Conservation (phyloP, 495 filamentous ascomycete genomes). For the Pseudoneurospora amorphoporcata region DNA sequence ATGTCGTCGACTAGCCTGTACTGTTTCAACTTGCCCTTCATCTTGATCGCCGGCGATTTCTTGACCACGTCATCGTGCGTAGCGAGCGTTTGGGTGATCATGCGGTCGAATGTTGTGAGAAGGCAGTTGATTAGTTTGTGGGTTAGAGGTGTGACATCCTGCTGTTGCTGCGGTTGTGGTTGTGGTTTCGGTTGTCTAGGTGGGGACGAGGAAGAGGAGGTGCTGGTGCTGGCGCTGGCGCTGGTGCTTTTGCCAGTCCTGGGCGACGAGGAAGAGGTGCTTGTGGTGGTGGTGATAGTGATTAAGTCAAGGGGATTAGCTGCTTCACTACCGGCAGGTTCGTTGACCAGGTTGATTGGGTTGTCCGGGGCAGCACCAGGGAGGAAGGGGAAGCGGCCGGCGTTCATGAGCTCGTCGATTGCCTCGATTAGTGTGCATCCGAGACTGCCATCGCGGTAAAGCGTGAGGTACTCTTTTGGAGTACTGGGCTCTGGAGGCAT, state of each 20-base stretch:
- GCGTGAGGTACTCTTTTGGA: neutral
- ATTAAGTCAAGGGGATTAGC: neutral
- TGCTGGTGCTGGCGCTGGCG: neutral
- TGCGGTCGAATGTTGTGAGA: neutral
- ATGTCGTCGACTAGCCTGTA: neutral
- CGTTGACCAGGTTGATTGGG: neutral
- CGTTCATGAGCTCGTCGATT: neutral
- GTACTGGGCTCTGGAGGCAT: neutral
- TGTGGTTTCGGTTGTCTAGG: neutral
- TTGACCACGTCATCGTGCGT: neutral
- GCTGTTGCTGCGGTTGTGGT: neutral
- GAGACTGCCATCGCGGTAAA: constrained; percentile 2
- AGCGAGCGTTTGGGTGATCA: neutral
- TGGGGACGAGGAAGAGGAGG: neutral
- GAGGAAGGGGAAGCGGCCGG: neutral
- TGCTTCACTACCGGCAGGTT: neutral
- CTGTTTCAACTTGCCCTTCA: neutral
- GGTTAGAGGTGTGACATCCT: neutral
- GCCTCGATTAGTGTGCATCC: neutral
- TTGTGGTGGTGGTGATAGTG: neutral
- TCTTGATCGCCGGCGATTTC: neutral
- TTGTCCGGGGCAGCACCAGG: neutral
- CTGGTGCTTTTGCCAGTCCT: neutral
- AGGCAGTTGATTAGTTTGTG: neutral
- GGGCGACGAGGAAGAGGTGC: neutral